Evolutionary conservation across 1,284 basidiomycete genomes (phyloP).

Genomic region (Fomitopsis betulina): DNA sequence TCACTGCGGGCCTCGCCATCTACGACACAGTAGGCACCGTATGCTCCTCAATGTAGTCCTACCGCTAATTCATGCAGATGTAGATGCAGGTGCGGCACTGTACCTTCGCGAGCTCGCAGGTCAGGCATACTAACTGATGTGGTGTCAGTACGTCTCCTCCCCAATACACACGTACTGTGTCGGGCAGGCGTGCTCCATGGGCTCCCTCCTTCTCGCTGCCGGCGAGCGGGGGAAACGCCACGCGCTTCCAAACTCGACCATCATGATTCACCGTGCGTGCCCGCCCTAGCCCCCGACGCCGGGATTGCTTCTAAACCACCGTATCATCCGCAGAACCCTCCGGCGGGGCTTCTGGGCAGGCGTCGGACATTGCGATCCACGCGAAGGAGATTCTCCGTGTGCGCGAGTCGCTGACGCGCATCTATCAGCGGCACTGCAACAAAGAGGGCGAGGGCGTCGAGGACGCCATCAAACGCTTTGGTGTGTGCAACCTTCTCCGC

Average conservation of each 20-base stretch:
- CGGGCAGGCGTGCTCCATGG: constrained; percentile 93
- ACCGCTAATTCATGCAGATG: constrained; percentile 20
- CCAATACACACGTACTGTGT: constrained; percentile 95
- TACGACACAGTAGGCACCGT: constrained; percentile 80
- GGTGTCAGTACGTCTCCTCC: constrained; percentile 77
- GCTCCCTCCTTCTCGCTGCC: constrained; percentile 82
- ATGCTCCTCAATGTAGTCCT: neutral
- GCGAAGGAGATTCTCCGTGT: constrained; percentile 91
- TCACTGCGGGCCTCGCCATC: constrained; percentile 90
- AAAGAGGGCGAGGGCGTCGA: constrained; percentile 59
- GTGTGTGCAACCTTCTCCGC: constrained; percentile 38
- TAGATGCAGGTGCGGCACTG: constrained; percentile 66
- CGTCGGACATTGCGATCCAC: constrained; percentile 91
- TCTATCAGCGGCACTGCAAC: constrained; percentile 80
- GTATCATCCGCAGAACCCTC: constrained; percentile 68
- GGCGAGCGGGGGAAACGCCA: constrained; percentile 87
- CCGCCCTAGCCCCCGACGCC: neutral
- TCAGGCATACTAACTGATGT: neutral
- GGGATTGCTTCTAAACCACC: neutral
- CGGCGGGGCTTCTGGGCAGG: constrained; percentile 90
- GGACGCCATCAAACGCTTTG: constrained; percentile 71
- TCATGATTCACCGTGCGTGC: constrained; percentile 93
- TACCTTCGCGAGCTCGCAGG: neutral
- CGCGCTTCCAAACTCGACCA: constrained; percentile 85
- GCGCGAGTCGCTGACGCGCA: constrained; percentile 73